Evolutionary conservation across 768 basidiomycete genomes (phyloP).

Genomic region (Heimioporus sp.): DNA sequence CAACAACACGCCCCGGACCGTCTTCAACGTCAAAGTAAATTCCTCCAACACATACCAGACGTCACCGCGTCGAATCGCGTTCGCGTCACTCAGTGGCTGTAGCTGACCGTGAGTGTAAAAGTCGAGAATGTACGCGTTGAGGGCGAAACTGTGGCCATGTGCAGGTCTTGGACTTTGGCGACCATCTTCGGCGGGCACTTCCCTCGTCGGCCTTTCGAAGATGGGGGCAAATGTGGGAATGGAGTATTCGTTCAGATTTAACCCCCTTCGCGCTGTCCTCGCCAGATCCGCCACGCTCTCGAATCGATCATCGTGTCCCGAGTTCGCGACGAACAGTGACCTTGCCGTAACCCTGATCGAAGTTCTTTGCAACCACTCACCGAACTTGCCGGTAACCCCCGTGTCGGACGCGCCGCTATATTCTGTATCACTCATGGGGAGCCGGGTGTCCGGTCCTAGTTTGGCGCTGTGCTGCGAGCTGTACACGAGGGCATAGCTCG

Average conservation of each 20-base stretch:
- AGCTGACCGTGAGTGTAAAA: constrained; percentile 68
- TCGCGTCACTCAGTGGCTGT: constrained; percentile 45
- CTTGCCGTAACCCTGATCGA: constrained; percentile 43
- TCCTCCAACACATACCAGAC: constrained; percentile 66
- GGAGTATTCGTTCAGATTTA: constrained; percentile 56
- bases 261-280: constrained; percentile 47
- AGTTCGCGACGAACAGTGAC: constrained; percentile 65
- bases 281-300: constrained; percentile 49
- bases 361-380: constrained; percentile 35
- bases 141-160: constrained; percentile 19
- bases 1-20: constrained; percentile 49
- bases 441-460: constrained; percentile 41
- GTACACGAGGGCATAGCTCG: constrained; percentile 52
- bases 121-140: constrained; percentile 69
- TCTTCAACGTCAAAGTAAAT: constrained; percentile 49
- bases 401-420: constrained; percentile 16
- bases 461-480: constrained; percentile 35
- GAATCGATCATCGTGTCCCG: constrained; percentile 62
- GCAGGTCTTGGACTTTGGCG: background rate
- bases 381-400: constrained; percentile 26
- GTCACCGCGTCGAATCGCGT: constrained; percentile 59
- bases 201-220: constrained; percentile 25
- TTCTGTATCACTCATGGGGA: constrained; percentile 47
- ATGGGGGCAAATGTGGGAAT: constrained; percentile 52
- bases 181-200: background rate